Evolutionary conservation across 306 rosid species (phyloP), one percentile per base, ranked within the genome.

Genomic region (Begonia masoniana): DNA sequence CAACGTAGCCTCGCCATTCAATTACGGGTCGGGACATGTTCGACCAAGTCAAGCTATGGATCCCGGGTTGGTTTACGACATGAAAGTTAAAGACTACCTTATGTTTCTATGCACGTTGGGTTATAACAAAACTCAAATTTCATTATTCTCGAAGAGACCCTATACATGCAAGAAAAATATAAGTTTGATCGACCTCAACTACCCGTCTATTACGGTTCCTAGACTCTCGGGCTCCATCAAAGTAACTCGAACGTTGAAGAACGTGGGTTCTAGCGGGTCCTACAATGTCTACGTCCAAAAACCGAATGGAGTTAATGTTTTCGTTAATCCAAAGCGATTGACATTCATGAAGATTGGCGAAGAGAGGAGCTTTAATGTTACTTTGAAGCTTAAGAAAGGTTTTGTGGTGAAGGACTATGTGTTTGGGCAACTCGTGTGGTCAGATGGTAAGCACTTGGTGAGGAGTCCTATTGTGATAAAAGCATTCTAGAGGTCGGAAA

Each of bases 41-140:
- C 59, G 50, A 6, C 94, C 97, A 50, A 85, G 82, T 70, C 62
- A 39, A 13, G 97, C 94, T 50, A 65, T 70, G 79, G 91, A 89
- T 76, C 97, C 95, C 0, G 95, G 97, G 39, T 78, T 89, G 62
- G 85, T 89, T 56, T 89, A 82, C 26, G 97, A 89, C 74, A 57
- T 73, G 50, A 59, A 74, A 46, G 35, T 68, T 13, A 17, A 51
- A 0, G 95, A 89, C 59, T 89, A 85, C 76, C 75, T 85, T 10
- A 66, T 66, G 71, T 63, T 80, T 68, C 64, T 85, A 43, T 89
- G 97, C 54, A 67, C 88, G 3, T 47, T 82, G 47, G 91, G 95
- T 10, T 85, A 82, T 62, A 73, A 73, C 10, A 55, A 50, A 57
- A 57, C 83, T 56, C 81, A 78, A 65, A 63, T 83, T 19, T 77